These are phyloP conservation scores for Polyporus arcularius DNA, from an alignment of 768 basidiomycete genomes.

Conservation along the genomic window DNA sequence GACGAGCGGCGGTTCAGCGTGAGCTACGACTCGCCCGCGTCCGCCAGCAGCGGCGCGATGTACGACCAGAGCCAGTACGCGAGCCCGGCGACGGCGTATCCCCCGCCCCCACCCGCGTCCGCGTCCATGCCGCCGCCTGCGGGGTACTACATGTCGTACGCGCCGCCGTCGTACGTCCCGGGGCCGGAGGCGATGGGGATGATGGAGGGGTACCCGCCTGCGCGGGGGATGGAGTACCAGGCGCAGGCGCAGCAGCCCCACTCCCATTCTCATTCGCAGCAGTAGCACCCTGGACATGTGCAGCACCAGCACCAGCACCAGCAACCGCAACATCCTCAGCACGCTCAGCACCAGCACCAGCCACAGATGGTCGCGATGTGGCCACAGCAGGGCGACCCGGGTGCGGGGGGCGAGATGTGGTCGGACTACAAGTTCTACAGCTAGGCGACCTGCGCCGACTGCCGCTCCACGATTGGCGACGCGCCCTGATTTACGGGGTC, in stretches of 20 bases:
- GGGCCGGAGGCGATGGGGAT: conserved; percentile 17
- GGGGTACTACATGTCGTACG: conserved; percentile 21
- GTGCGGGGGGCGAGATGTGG: too few relatives aligned
- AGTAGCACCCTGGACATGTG: conserved; percentile 3
- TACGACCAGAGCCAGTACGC: conserved; percentile 19
- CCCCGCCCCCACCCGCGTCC: background rate
- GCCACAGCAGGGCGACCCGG: background rate
- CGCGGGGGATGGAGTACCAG: background rate
- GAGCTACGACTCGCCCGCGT: conserved; percentile 21
- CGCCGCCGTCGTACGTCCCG: conserved; percentile 4
- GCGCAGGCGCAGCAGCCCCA: conserved; percentile 5
- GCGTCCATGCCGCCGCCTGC: background rate
- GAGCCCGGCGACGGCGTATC: conserved; percentile 12
- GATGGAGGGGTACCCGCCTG: conserved; percentile 1
- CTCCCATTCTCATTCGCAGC: conserved; percentile 6
- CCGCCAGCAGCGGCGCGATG: conserved; percentile 4
- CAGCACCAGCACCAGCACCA: conserved; percentile 6
- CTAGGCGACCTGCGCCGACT: too few relatives aligned
- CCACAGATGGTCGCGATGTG: background rate
- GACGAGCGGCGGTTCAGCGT: conserved; percentile 21
- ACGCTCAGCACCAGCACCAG: background rate
- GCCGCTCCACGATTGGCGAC: too few relatives aligned
- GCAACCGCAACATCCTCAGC: conserved; percentile 2
- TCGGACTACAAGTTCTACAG: too few relatives aligned
- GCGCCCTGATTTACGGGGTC: too few relatives aligned